Base-by-base conservation (phyloP, 2,329 filamentous ascomycete species). In the Colletotrichum sp. region DNA sequence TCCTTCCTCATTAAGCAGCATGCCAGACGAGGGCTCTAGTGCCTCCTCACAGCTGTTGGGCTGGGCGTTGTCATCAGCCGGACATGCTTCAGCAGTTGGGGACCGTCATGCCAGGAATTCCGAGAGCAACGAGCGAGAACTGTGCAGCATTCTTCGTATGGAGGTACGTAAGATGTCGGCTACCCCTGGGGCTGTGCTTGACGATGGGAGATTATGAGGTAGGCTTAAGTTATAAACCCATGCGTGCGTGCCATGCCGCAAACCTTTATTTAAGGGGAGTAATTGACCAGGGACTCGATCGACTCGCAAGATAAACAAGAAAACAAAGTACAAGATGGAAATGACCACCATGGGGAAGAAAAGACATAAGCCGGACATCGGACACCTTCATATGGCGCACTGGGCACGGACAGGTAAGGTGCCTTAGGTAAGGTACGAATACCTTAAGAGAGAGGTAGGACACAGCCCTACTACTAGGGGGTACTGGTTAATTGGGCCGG, bases 111-210 rank as follows among this genome's bases (percentile, higher is more conserved):
- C 60, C 60, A 55, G 72, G 63, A 10, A 63, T 55, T 67, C 68
- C 57, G 21, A 24, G 39, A 28, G 48, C 21, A 68, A 60, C 68
- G 34, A 52, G n/a, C 43, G 28, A 60, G 16, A 21, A 30, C 32
- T 39, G 34, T 32, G n/a, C 43, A 68, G n/a, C 26, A 57, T 34
- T 64, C 21, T 64, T 36, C 48, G 12, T 18, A 36, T 30, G 30
- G 6, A 32, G 10, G 43, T 74, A 74, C 72, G 67, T 74, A 64
- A 74, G 68, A 48, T 71, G 30, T 43, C 26, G 34, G 52, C 34
- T 59, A 21, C 52, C 65, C 72, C 61, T 74, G 68, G 61, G 72
- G 72, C 72, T 74, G 72, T 74, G 72, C 68, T 61, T 59, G 21
- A 32, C 48, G 32, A 71, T 36, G 66, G 68, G 72, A 74, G 48